A percentile compares a stretch with the other conserved stretches of the same genome.
Conservation (phyloP, 2,329 filamentous ascomycete species). For the Verticillium dahliae region DNA sequence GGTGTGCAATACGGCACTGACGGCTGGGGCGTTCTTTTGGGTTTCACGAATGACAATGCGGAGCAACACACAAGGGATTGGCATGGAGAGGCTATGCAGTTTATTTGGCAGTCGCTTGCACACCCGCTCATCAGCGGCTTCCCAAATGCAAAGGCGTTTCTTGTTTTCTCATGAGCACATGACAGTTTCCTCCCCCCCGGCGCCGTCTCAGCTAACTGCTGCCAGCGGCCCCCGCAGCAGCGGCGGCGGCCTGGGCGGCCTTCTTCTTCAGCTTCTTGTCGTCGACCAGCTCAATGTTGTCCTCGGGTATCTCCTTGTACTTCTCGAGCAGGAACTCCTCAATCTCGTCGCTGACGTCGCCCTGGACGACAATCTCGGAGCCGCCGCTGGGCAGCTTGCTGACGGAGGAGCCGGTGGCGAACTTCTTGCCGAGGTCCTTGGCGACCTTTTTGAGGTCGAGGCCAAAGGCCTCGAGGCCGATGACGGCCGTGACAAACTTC, state of each 20-base stretch:
- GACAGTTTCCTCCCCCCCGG: no score
- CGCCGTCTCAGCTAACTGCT: not conserved
- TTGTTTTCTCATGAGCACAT: not conserved
- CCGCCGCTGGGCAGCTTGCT: slow-evolving; percentile 81
- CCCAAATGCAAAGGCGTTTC: not conserved
- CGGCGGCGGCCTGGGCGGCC: not conserved
- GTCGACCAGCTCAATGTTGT: slow-evolving; percentile 91
- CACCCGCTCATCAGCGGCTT: not conserved
- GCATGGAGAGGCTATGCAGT: not conserved
- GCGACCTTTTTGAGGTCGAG: slow-evolving; percentile 92
- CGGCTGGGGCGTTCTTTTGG: not conserved
- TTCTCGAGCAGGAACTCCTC: slow-evolving; percentile 85
- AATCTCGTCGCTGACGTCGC: slow-evolving; percentile 92
- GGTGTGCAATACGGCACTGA: not conserved
- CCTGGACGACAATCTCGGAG: slow-evolving; percentile 97
- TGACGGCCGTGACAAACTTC: slow-evolving; percentile 92
- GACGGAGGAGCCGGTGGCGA: slow-evolving; percentile 87
- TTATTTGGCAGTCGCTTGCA: not conserved
- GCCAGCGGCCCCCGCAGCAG: not conserved
- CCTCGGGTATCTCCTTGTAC: slow-evolving; percentile 85
- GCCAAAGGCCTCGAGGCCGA: slow-evolving; percentile 82
- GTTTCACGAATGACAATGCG: not conserved
- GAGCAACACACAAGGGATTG: not conserved
- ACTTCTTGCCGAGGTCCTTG: slow-evolving; percentile 98
- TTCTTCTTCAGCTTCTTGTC: slow-evolving; percentile 78